Evolutionary conservation across 2,329 filamentous ascomycete species (phyloP), one percentile per base, ranked within the genome.

Genomic region (Fusarium anthophilum): DNA sequence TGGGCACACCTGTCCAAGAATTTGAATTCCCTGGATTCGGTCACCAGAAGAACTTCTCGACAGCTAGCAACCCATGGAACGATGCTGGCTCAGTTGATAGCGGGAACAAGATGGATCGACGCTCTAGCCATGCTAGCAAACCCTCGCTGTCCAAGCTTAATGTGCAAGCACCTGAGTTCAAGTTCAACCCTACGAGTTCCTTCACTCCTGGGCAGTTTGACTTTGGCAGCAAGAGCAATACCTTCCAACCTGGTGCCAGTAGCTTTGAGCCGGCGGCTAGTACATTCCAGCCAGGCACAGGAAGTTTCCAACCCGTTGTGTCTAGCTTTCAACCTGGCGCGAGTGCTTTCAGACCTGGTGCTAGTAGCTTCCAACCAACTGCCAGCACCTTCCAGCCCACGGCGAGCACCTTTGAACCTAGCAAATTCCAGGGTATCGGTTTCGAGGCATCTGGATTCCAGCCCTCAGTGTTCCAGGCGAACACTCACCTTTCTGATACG

Each of bases 81-180:
- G 88, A 91, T 56, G 81, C 83, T 12, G 82, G 84, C 32, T 84
- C 87, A 20, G 77, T 80, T 45, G 43, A 38, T 47, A 77, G 83
- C 32, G 58, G 62, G 6, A 80, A 81, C 50, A 82, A 81, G 74
- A 76, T 80, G 32, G 77, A 81, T 28, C 79, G 83, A 37, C 83
- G 84, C 48, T 84, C 82, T 22, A 83, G 86, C 17, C 93, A 95
- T 78, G 87, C 86, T 24, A 92, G 91, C 79, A 94, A 92, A 77
- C 86, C 91, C 7, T 95, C 91, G 1, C 82, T 91, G 48, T 94
- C 94, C 2, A 95, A 92, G 75, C 88, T 98, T 76, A 98, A 98
- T 77, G 95, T 97, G 37, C 90, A 92, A 71, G 96, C 96, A 0
- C 93, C 95, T 53, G 94, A 96, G 79, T 98, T 98, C 86, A 94